Evolutionary conservation across 2,329 filamentous ascomycete genomes (phyloP).

Genomic region (Helminthosporium solani): DNA sequence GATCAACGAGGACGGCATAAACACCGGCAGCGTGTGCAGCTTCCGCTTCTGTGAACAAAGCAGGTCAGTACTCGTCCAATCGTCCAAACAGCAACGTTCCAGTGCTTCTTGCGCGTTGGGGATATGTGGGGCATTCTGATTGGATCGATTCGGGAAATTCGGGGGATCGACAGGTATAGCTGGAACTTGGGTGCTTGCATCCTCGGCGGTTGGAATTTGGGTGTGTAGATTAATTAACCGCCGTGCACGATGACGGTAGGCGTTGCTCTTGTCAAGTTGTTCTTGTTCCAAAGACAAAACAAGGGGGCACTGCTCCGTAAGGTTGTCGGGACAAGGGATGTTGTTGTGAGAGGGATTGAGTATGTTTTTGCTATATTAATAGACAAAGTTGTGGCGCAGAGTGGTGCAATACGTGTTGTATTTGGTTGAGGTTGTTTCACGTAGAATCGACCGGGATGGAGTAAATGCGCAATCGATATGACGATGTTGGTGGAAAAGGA

Average conservation of each 20-base stretch:
- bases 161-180: slow-evolving; percentile 3
- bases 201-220: not conserved
- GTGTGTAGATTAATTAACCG: slow-evolving; percentile 7
- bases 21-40: slow-evolving; percentile 48
- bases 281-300: not conserved
- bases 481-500: slow-evolving; percentile 1
- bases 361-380: slow-evolving; percentile 15
- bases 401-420: slow-evolving; percentile 5
- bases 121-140: slow-evolving; percentile 5
- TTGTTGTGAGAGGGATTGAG: slow-evolving; percentile 6
- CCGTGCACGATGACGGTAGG: slow-evolving; percentile 4
- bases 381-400: slow-evolving; percentile 9
- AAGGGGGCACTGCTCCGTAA: not conserved
- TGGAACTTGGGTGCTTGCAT: not conserved
- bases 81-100: not conserved
- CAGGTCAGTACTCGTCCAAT: no score
- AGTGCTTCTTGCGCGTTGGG: not conserved
- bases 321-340: slow-evolving; percentile 1
- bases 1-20: slow-evolving; percentile 49
- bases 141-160: not conserved
- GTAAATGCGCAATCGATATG: not conserved
- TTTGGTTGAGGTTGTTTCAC: slow-evolving; percentile 19
- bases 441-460: slow-evolving; percentile 8
- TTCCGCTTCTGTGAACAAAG: slow-evolving; percentile 41
- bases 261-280: slow-evolving; percentile 1